Conservation (phyloP, 1,284 basidiomycete species). For the Rhodotorula sp. region DNA sequence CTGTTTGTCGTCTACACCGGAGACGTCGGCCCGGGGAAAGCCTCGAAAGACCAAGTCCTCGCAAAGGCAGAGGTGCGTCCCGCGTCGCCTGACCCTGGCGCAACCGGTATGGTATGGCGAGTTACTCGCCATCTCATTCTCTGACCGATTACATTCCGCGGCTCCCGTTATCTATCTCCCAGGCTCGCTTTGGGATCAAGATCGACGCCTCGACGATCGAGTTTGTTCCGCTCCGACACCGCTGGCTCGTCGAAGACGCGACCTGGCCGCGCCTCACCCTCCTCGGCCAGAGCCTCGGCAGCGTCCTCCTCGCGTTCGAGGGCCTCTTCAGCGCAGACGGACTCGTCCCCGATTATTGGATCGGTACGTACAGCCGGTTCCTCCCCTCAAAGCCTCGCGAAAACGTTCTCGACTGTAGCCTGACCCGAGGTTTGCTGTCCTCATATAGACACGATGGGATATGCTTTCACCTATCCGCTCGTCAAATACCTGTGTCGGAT, state of each 20-base stretch:
- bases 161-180: background rate
- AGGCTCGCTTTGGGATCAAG: conserved; percentile 81
- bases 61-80: conserved; percentile 70
- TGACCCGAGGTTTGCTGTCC: conserved; percentile 2
- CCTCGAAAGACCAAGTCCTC: conserved; percentile 78
- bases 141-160: background rate
- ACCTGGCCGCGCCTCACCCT: conserved; percentile 88
- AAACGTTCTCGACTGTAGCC: background rate
- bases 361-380: conserved; percentile 59
- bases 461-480: conserved; percentile 86
- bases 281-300: conserved; percentile 85
- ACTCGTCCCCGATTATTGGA: conserved; percentile 82
- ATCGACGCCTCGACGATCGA: conserved; percentile 65
- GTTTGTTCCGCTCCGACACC: conserved; percentile 72
- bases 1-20: conserved; percentile 90
- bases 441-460: conserved; percentile 91
- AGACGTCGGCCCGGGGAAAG: conserved; percentile 58
- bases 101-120: background rate
- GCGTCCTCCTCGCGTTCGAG: conserved; percentile 77
- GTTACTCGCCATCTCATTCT: background rate
- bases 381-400: background rate
- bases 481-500: conserved; percentile 59
- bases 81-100: background rate
- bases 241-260: conserved; percentile 73
- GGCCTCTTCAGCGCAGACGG: conserved; percentile 59